phyloP scores from a whole-genome alignment of 257 asterid species.

The Knoxia roxburghii region DNA sequence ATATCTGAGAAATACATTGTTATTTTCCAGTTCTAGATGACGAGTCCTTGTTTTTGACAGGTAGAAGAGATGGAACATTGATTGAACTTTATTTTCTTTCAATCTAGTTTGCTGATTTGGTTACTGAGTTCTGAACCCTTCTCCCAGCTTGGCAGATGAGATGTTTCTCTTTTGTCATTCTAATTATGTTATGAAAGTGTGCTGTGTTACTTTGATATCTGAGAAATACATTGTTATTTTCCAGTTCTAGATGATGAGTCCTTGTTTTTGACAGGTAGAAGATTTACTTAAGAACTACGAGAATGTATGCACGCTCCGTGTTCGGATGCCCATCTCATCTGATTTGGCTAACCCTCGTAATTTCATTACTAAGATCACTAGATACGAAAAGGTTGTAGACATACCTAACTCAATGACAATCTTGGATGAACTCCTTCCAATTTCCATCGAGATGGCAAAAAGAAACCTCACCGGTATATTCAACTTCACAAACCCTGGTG shows the following conservation, averaged over 20 bases:
- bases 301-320: slow-evolving; percentile 75
- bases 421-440: slow-evolving; percentile 77
- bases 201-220: no score
- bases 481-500: slow-evolving; percentile 87
- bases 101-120: neutral
- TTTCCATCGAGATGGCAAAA: slow-evolving; percentile 83
- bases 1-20: neutral
- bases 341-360: slow-evolving; percentile 71
- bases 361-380: slow-evolving; percentile 69
- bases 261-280: slow-evolving; percentile 49
- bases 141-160: neutral
- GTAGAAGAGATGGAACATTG: neutral
- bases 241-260: slow-evolving; percentile 3
- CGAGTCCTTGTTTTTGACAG: slow-evolving; percentile 9
- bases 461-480: slow-evolving; percentile 73
- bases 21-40: neutral
- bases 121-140: neutral
- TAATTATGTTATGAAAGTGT: neutral
- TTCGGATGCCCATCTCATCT: slow-evolving; percentile 78
- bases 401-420: slow-evolving; percentile 89
- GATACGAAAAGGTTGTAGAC: slow-evolving; percentile 67
- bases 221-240: neutral
- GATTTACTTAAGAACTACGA: slow-evolving; percentile 68
- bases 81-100: neutral
- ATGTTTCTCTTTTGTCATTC: neutral